Percentiles rank a stretch among this genome's conserved stretches.
Evolutionary conservation across 129 eudicot species (phyloP).

Genomic region (Cynara cardunculus): DNA sequence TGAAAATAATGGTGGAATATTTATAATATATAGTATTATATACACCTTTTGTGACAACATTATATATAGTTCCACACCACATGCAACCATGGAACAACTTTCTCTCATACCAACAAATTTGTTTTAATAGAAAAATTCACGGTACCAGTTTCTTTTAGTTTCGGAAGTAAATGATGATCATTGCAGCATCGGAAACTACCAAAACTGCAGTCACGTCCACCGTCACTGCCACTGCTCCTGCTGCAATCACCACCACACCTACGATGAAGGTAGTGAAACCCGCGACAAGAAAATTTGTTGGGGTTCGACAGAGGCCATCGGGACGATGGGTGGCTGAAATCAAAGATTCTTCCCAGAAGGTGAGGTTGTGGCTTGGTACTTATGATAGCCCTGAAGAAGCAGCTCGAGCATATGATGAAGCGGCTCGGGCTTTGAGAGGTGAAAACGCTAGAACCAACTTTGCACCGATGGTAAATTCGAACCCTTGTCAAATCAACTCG

Average conservation of each 20-base stretch:
- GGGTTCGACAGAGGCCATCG: conserved; percentile 79
- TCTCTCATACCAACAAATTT: conserved; percentile 7
- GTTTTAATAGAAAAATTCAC: conserved; percentile 6
- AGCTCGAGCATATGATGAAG: conserved; percentile 82
- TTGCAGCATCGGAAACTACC: conserved; percentile 40
- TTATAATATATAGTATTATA: conserved; percentile 21
- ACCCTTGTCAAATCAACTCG: conserved; percentile 16
- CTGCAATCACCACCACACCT: conserved; percentile 10
- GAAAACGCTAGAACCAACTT: conserved; percentile 77
- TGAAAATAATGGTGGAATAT: conserved; percentile 46
- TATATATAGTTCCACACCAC: conserved; percentile 39
- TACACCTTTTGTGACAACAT: conserved; percentile 14
- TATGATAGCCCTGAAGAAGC: conserved; percentile 84
- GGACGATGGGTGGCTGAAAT: conserved; percentile 94
- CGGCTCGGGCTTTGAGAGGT: conserved; percentile 76
- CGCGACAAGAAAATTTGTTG: conserved; percentile 43
- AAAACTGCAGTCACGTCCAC: conserved; percentile 28
- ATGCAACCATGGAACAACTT: conserved; percentile 41
- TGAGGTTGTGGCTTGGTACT: conserved; percentile 76
- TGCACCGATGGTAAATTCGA: conserved; percentile 25
- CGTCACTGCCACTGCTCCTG: not conserved
- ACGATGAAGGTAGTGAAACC: conserved; percentile 33
- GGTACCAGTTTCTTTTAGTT: not conserved
- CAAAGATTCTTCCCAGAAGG: conserved; percentile 78
- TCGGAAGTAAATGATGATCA: conserved; percentile 16